Evolutionary conservation across 2,329 filamentous ascomycete species (phyloP).

Genomic region (Botryotinia convoluta): DNA sequence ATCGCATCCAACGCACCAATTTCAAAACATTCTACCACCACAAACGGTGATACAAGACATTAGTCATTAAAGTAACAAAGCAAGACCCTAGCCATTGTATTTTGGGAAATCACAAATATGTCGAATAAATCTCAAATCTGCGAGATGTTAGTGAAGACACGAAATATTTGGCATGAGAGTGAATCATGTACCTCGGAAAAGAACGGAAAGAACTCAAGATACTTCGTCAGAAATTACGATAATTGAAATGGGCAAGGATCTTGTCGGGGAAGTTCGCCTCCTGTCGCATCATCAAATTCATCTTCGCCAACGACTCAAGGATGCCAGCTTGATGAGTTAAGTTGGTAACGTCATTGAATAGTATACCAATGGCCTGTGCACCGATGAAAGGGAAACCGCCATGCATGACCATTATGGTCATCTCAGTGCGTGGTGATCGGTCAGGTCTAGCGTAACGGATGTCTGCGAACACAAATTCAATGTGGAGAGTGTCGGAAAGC

Average conservation of each 20-base stretch:
- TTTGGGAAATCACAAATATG: not conserved
- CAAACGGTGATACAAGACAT: not conserved
- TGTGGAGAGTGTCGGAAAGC: not conserved
- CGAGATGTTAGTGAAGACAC: not conserved
- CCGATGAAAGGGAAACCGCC: not conserved
- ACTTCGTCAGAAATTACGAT: not conserved
- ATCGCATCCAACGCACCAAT: conserved; percentile 6
- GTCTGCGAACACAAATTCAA: not conserved
- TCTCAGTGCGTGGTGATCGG: not conserved
- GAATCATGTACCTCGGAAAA: not conserved
- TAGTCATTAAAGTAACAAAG: not conserved
- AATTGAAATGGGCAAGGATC: not conserved
- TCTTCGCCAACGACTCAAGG: not conserved
- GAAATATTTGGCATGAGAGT: not conserved
- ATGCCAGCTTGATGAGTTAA: not conserved
- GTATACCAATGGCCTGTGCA: not conserved
- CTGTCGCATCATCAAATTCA: not conserved
- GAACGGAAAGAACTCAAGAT: not conserved
- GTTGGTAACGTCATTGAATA: not conserved
- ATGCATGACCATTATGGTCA: not conserved
- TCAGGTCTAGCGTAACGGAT: not conserved
- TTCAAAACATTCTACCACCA: not conserved
- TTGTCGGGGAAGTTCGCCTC: not conserved
- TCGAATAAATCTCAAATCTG: not conserved
- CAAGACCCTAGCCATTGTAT: not conserved